A percentile compares a stretch with the other conserved stretches of the same genome.
These are phyloP conservation scores for Friedmanniomyces endolithicus DNA, from an alignment of 495 filamentous ascomycete genomes.

Conservation along the genomic window DNA sequence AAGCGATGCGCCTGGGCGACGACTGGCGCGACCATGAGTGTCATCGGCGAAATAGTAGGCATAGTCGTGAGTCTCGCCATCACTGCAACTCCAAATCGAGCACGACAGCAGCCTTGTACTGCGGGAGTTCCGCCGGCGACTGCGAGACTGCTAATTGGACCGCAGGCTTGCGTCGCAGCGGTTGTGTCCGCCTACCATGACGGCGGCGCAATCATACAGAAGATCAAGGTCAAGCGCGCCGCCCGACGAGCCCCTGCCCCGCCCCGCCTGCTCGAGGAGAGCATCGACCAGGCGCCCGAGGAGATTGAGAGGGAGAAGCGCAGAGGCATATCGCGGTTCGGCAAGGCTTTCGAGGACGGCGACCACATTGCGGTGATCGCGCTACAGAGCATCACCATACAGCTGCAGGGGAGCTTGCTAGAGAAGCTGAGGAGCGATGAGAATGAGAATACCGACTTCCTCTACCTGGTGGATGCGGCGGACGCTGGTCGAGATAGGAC, in stretches of 20 bases:
- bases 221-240: slow-evolving; percentile 12
- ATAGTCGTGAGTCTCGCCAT: slow-evolving; percentile 5
- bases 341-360: slow-evolving; percentile 13
- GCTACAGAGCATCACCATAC: slow-evolving; percentile 17
- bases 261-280: slow-evolving; percentile 12
- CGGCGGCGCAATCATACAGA: slow-evolving; percentile 9
- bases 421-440: slow-evolving; percentile 12
- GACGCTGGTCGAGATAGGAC: slow-evolving; percentile 13
- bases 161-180: slow-evolving; percentile 15
- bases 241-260: slow-evolving; percentile 13
- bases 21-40: background rate
- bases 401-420: slow-evolving; percentile 14
- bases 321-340: slow-evolving; percentile 14
- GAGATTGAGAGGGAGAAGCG: slow-evolving; percentile 16
- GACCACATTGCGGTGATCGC: slow-evolving; percentile 17
- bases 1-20: background rate
- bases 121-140: background rate
- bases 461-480: slow-evolving; percentile 12
- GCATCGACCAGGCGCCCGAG: slow-evolving; percentile 7
- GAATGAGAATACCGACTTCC: slow-evolving; percentile 6
- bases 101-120: background rate
- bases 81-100: background rate
- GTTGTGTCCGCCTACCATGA: slow-evolving; percentile 15
- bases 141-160: background rate
- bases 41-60: slow-evolving; percentile 7